A percentile compares a stretch with the other conserved stretches of the same genome.
phyloP scores from a whole-genome alignment of 2,329 filamentous ascomycete genomes.

The Trichoderma pleuroti region DNA sequence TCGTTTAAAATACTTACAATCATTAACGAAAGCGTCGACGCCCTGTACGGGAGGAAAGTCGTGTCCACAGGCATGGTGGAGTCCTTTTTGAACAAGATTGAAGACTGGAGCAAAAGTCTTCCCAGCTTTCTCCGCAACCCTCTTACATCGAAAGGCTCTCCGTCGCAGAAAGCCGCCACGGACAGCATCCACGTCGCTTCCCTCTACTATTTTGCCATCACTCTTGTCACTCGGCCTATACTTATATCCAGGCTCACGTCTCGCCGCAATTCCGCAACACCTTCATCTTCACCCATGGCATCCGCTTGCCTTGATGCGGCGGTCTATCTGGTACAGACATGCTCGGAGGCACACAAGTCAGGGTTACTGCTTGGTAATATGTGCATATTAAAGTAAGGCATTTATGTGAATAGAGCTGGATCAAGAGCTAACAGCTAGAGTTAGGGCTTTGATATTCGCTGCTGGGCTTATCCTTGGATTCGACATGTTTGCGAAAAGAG shows the following conservation, averaged over 20 bases:
- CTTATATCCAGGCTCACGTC: slow-evolving; percentile 48
- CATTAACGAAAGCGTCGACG: slow-evolving; percentile 42
- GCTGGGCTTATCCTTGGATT: slow-evolving; percentile 56
- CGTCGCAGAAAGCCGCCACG: slow-evolving; percentile 36
- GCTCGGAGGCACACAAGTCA: slow-evolving; percentile 44
- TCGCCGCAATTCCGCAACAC: slow-evolving; percentile 29
- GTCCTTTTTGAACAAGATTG: slow-evolving; percentile 39
- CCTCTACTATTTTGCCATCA: slow-evolving; percentile 57
- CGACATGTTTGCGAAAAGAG: slow-evolving; percentile 49
- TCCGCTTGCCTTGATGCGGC: slow-evolving; percentile 54
- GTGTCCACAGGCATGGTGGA: slow-evolving; percentile 36
- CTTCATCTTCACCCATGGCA: slow-evolving; percentile 39
- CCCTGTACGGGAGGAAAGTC: slow-evolving; percentile 40
- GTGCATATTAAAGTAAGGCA: slow-evolving; percentile 55
- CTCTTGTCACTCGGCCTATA: slow-evolving; percentile 53
- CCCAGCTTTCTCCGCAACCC: slow-evolving; percentile 33
- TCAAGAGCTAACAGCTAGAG: not conserved
- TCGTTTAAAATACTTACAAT: slow-evolving; percentile 42
- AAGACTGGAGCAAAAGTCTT: slow-evolving; percentile 44
- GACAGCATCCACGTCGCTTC: slow-evolving; percentile 54
- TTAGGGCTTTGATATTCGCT: slow-evolving; percentile 52
- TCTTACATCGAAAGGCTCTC: not conserved
- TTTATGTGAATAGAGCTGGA: fast-evolving
- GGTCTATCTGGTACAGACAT: slow-evolving; percentile 53
- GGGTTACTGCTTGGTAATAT: slow-evolving; percentile 50